Percentiles rank a stretch among this genome's conserved stretches.
phyloP scores from a whole-genome alignment of 306 rosid species.

The Quercus wislizeni region DNA sequence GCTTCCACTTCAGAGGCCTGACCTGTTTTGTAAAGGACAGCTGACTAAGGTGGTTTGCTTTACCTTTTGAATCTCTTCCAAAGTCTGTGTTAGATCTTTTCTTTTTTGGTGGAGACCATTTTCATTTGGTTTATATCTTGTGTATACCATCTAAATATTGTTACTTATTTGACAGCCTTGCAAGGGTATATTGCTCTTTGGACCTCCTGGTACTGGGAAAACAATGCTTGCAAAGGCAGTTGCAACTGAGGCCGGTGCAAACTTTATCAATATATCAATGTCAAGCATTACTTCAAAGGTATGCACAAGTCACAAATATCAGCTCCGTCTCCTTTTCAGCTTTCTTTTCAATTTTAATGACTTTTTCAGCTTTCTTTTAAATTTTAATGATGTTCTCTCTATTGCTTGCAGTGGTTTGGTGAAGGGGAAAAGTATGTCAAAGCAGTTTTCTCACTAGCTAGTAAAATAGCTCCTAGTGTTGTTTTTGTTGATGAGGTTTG shows the following conservation, averaged over 20 bases:
- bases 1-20: constrained; percentile 98
- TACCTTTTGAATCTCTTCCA: neutral
- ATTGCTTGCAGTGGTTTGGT: constrained; percentile 84
- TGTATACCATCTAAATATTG: constrained; percentile 4
- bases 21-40: constrained; percentile 87
- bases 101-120: constrained; percentile 1
- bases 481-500: constrained; percentile 96
- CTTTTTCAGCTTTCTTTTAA: neutral
- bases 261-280: constrained; percentile 94
- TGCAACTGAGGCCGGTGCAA: constrained; percentile 99
- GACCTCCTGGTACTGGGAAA: constrained; percentile 98
- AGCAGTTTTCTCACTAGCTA: constrained; percentile 89
- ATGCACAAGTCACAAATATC: constrained; percentile 1
- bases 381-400: constrained; percentile 11
- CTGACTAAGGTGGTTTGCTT: constrained; percentile 61
- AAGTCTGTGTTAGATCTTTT: neutral
- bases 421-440: constrained; percentile 97
- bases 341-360: constrained; percentile 10
- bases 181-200: constrained; percentile 96
- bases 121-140: constrained; percentile 10
- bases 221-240: constrained; percentile 99
- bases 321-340: neutral
- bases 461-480: constrained; percentile 98
- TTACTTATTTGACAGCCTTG: constrained; percentile 62
- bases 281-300: constrained; percentile 97